Base-by-base conservation (phyloP, 148 eudicot genomes). In the Fagopyrum tataricum region DNA sequence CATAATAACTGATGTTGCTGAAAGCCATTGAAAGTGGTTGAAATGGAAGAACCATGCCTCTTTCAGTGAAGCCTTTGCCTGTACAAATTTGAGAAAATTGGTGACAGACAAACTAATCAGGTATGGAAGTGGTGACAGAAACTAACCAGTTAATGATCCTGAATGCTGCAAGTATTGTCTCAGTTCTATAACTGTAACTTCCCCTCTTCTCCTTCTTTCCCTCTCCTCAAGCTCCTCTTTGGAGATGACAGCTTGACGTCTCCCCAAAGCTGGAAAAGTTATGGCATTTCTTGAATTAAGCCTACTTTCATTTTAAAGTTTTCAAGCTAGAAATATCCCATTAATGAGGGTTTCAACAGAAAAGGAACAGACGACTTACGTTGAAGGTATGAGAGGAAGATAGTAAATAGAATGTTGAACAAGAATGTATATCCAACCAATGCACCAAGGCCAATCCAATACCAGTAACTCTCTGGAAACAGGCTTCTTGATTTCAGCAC, bases 21-120 rank as follows among this genome's bases (percentile, higher is more conserved):
- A 95, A 95, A 43, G 99, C 77, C 99, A 95, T 92, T 12, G 99
- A 87, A 77, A 92, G 96, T 58, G 88, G 96, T 81, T 95, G 92
- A 83, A 95, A 95, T 24, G 99, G 99, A 72, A 95, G 88, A 80
- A 92, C 99, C 97, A 95, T 88, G 78, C 99, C 99, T 81, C 81
- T 90, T 46, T 86, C 86, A 49, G 42, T 59, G 68, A 64, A 46
- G 41, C 61, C 61, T 75, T 72, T 74, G 4, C 39, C 58, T 68
- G 55, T 39, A 49, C 11, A 53, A 72, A 44, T 10, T 71, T 12
- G 41, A 77, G 55, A 46, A 59, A 73, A 31, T 26, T 61, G 70
- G 24, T 61, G 24, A 59, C 11, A 46, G 68, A 52, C 20, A 78
- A 52, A 26, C 69, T 37, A 39, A 39, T 64, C 69, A 64, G 69